Base-by-base conservation (phyloP, 2,329 filamentous ascomycete species). In the Pseudocercospora cruenta region DNA sequence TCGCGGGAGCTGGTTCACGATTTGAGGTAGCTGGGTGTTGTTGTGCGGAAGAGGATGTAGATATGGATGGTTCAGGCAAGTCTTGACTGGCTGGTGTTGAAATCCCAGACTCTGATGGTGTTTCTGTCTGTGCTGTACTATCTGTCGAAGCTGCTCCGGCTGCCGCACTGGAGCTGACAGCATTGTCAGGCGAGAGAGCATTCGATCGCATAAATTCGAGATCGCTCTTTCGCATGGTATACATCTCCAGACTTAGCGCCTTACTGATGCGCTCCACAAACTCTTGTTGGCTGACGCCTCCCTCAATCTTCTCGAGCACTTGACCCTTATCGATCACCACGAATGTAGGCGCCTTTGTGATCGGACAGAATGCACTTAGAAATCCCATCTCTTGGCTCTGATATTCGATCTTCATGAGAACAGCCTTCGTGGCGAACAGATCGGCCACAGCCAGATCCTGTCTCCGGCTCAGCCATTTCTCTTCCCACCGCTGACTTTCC, bases 311-410 rank as follows among this genome's bases (percentile, higher is more conserved):
- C 77, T 94, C 90, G 74, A 90, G 89, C 14, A 96, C 81, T 68
- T 91, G 86, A 8, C 91, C 92, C 78, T 93, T 91, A 75, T 72
- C 69, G 72, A 97, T 94, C 21, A 96, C 82, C 16, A 97, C 85
- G 8, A 97, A 80, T 1, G 91, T 91, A 0, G 94, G 94, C n/a
- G 88, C 88, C 70, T 88, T 88, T 0, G 87, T 86, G n/a, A 97
- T 82, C 0, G 92, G 91, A 73, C 92, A 96, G 73, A 97, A 91
- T 54, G 92, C 91, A 9, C 89, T 86, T 14, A 98, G 83, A 74
- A 93, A 96, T 5, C 87, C 88, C 9, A 93, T 93, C 81, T 97
- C 93, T 70, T 91, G 86, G 1, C 91, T 93, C 22, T 90, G 91
- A 19, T 89, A 88, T 36, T 84, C 79, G 22, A 97, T 83, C 59